Conservation (phyloP, 805 yeast species). For the Candida palmyrensis region DNA sequence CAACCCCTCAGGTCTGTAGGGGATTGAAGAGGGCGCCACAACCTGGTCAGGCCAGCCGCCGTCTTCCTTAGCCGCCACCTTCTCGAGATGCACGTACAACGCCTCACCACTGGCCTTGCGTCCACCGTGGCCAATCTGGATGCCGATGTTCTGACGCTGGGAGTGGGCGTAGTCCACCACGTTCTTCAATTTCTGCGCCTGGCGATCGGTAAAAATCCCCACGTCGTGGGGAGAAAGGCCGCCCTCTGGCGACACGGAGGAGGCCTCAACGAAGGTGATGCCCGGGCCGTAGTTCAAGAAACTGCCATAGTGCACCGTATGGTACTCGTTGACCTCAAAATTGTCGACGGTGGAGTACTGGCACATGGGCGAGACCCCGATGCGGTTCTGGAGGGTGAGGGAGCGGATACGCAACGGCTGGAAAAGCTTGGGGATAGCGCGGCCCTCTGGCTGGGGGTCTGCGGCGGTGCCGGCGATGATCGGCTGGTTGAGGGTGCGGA, state of each 20-base stretch:
- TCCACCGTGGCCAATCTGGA: conserved; percentile 55
- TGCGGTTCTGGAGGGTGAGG: conserved; percentile 41
- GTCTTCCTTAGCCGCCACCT: conserved; percentile 22
- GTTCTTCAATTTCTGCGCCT: conserved; percentile 34
- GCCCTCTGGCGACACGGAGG: conserved; percentile 39
- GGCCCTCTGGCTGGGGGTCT: conserved; percentile 10
- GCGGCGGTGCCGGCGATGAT: conserved; percentile 30
- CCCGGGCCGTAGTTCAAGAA: conserved; percentile 48
- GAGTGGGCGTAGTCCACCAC: conserved; percentile 44
- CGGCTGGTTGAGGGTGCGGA: too few species aligned
- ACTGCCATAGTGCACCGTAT: conserved; percentile 44
- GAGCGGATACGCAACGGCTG: conserved; percentile 39
- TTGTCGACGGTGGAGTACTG: conserved; percentile 40
- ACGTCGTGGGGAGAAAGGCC: conserved; percentile 38
- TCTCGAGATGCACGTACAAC: conserved; percentile 21
- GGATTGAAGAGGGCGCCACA: conserved; percentile 42
- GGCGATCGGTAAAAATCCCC: conserved; percentile 49
- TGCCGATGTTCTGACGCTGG: conserved; percentile 41
- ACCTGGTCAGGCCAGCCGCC: conserved; percentile 42
- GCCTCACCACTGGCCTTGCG: conserved; percentile 38
- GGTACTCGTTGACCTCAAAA: conserved; percentile 41
- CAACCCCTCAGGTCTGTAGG: conserved; percentile 21
- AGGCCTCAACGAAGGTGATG: conserved; percentile 41
- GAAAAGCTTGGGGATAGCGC: conserved; percentile 33
- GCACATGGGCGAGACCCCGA: conserved; percentile 57